phyloP scores from a whole-genome alignment of 305 asterid genomes.

The Andrographis paniculata region DNA sequence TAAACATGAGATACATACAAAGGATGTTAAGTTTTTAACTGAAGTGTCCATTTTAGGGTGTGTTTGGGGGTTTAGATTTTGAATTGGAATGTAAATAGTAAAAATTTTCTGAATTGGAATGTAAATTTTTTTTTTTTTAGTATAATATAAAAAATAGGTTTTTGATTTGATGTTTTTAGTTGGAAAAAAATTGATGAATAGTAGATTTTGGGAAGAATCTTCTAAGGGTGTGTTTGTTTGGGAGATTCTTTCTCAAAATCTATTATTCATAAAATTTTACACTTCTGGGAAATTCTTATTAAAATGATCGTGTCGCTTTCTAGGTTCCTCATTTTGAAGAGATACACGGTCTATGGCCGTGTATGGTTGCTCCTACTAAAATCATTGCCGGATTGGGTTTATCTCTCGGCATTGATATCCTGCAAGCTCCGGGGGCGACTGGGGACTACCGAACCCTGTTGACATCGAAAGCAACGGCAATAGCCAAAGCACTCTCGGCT shows the following conservation, averaged over 20 bases:
- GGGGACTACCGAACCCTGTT: constrained; percentile 87
- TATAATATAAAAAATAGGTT: too few species aligned
- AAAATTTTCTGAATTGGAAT: too few species aligned
- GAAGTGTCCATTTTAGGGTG: constrained; percentile 11
- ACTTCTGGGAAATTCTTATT: neutral
- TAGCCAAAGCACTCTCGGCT: constrained; percentile 75
- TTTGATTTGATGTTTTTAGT: too few species aligned
- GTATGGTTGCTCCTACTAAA: constrained; percentile 97
- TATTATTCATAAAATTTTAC: too few species aligned
- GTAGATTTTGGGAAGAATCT: too few species aligned
- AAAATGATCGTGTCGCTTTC: constrained; percentile 11
- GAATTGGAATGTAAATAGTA: too few species aligned
- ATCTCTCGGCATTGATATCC: constrained; percentile 89
- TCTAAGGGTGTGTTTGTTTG: too few species aligned
- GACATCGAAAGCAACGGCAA: constrained; percentile 85
- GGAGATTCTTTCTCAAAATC: too few species aligned
- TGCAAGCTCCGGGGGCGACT: constrained; percentile 95
- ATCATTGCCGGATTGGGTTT: constrained; percentile 94
- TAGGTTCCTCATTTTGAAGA: constrained; percentile 79
- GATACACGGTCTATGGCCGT: constrained; percentile 69
- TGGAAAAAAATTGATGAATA: too few species aligned
- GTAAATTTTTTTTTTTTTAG: too few species aligned
- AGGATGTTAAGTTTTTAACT: neutral
- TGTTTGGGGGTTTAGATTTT: too few species aligned
- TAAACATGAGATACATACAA: too few species aligned